Evolutionary conservation across 352 stramenopile genomes (phyloP).

Genomic region (Blastocystis sp.): DNA sequence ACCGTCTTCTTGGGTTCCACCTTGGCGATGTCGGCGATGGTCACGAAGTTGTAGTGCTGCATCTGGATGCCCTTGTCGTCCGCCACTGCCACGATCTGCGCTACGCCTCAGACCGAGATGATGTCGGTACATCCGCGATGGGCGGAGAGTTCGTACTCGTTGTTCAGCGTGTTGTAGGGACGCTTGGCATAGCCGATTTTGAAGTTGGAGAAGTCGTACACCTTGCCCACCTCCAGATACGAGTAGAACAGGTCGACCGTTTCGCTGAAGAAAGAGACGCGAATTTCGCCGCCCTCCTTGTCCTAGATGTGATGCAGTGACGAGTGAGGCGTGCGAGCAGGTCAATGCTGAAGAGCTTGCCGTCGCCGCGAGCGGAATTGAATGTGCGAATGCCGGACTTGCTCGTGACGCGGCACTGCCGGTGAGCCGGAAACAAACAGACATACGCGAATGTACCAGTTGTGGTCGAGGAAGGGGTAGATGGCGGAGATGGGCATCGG

Average conservation of each 20-base stretch:
- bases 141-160: slow-evolving; percentile 42
- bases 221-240: slow-evolving; percentile 44
- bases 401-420: slow-evolving; percentile 46
- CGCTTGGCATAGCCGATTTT: slow-evolving; percentile 50
- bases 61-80: slow-evolving; percentile 43
- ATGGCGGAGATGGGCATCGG: slow-evolving; percentile 54
- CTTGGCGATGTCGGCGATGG: slow-evolving; percentile 18
- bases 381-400: slow-evolving; percentile 42
- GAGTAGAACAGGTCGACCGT: slow-evolving; percentile 51
- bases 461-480: slow-evolving; percentile 37
- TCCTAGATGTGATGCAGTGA: not conserved
- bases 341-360: slow-evolving; percentile 60
- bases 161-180: slow-evolving; percentile 51
- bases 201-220: slow-evolving; percentile 65
- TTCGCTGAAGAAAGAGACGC: slow-evolving; percentile 54
- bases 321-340: not conserved
- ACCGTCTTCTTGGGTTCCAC: slow-evolving; percentile 25
- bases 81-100: not conserved
- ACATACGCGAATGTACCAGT: slow-evolving; percentile 57
- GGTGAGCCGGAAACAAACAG: not conserved
- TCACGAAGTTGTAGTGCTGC: slow-evolving; percentile 51
- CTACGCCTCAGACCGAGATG: not conserved
- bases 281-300: slow-evolving; percentile 34
- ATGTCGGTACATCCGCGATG: slow-evolving; percentile 9
- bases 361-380: slow-evolving; percentile 36